These are phyloP conservation scores for Peziza echinospora DNA, from an alignment of 495 filamentous ascomycete genomes.

Conservation along the genomic window DNA sequence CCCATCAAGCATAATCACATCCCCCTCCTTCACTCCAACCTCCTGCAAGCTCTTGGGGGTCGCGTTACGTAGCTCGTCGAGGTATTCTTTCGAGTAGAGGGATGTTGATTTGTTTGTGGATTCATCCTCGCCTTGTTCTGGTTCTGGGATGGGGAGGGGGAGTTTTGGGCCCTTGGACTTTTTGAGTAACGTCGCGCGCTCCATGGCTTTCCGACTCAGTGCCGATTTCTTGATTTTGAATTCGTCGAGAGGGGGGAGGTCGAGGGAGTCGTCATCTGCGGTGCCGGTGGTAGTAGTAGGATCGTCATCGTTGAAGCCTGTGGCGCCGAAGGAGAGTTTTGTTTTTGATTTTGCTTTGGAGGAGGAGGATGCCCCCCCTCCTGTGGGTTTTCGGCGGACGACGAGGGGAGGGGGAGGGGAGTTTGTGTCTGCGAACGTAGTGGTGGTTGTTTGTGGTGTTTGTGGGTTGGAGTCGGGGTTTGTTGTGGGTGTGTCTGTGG, in stretches of 20 bases:
- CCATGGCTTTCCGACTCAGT: constrained; percentile 46
- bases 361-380: too few relatives aligned
- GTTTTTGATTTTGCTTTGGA: too few relatives aligned
- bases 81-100: constrained; percentile 58
- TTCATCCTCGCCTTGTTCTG: too few relatives aligned
- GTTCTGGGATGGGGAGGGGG: too few relatives aligned
- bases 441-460: not conserved
- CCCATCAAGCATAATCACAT: not conserved
- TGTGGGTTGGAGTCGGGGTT: not conserved
- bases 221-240: constrained; percentile 47
- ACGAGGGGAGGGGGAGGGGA: too few relatives aligned
- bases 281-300: constrained; percentile 13
- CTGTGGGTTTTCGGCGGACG: too few relatives aligned
- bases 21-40: not conserved
- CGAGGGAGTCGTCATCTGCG: too few relatives aligned
- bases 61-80: constrained; percentile 61
- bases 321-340: too few relatives aligned
- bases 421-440: too few relatives aligned
- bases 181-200: constrained; percentile 55
- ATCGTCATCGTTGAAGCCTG: constrained; percentile 15
- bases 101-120: too few relatives aligned
- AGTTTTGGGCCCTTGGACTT: too few relatives aligned
- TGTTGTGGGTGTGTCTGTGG: not conserved
- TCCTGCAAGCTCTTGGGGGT: constrained; percentile 39
- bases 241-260: too few relatives aligned